Evolutionary conservation across 1,284 basidiomycete species (phyloP).

Genomic region (Ustilago nuda): DNA sequence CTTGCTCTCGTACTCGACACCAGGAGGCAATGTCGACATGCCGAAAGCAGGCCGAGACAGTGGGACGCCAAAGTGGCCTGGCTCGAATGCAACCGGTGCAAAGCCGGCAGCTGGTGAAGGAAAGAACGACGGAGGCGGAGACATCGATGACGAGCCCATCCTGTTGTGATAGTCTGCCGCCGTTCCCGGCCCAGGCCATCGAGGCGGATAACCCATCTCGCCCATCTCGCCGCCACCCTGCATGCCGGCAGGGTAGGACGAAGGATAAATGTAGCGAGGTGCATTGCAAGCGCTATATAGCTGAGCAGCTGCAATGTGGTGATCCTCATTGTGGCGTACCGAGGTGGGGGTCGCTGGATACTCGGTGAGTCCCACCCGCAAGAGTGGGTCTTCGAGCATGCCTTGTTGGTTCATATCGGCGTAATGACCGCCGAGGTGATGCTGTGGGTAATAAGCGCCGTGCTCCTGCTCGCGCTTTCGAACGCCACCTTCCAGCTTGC

Average conservation of each 20-base stretch:
- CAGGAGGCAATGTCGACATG: constrained; percentile 2
- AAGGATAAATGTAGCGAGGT: constrained; percentile 16
- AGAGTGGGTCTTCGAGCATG: constrained; percentile 29
- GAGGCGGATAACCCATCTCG: constrained; percentile 4
- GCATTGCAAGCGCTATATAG: constrained; percentile 32
- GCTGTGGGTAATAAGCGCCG: background rate
- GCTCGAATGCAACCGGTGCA: constrained; percentile 6
- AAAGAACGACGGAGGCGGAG: constrained; percentile 31
- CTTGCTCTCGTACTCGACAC: constrained; percentile 18
- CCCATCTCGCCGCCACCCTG: constrained; percentile 11
- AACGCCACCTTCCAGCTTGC: background rate
- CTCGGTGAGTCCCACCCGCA: constrained; percentile 39
- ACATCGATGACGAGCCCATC: constrained; percentile 17
- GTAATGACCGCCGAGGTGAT: background rate
- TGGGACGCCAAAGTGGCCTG: constrained; percentile 6
- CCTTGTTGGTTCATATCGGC: constrained; percentile 9
- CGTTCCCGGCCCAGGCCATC: constrained; percentile 10
- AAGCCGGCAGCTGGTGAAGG: background rate
- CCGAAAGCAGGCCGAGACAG: constrained; percentile 12
- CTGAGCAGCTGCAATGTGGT: constrained; percentile 41
- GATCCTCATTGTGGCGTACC: constrained; percentile 32
- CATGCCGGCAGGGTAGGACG: constrained; percentile 11
- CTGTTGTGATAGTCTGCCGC: constrained; percentile 19
- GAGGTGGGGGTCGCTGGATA: constrained; percentile 18
- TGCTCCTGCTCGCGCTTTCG: constrained; percentile 20